Evolutionary conservation across 768 basidiomycete genomes (phyloP).

Genomic region (Imleria badia): DNA sequence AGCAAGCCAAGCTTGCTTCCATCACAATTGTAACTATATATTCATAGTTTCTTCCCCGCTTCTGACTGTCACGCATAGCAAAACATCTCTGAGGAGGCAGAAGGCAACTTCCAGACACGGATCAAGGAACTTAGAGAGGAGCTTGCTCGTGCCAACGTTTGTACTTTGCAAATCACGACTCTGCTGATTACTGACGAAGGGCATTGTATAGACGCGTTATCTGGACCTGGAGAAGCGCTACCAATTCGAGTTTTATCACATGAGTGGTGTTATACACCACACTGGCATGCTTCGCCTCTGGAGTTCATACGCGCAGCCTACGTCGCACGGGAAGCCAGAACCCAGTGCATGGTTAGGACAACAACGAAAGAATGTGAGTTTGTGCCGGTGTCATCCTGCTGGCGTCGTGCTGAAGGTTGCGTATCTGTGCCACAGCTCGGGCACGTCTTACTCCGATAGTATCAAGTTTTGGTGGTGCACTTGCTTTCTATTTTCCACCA

Average conservation of each 20-base stretch:
- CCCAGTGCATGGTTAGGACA: slow-evolving; percentile 71
- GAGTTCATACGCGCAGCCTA: slow-evolving; percentile 54
- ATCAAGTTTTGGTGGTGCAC: neutral
- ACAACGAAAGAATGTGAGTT: slow-evolving; percentile 52
- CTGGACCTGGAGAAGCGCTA: slow-evolving; percentile 61
- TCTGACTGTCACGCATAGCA: slow-evolving; percentile 22
- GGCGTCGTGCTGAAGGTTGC: slow-evolving; percentile 1
- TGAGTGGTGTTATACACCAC: slow-evolving; percentile 74
- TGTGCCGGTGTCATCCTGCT: neutral
- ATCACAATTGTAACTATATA: slow-evolving; percentile 42
- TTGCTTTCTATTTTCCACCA: neutral
- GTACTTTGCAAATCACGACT: neutral
- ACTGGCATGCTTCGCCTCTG: slow-evolving; percentile 65
- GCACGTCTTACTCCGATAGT: slow-evolving; percentile 27
- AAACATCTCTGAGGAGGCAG: slow-evolving; percentile 70
- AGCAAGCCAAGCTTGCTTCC: slow-evolving; percentile 58
- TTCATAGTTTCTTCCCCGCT: neutral
- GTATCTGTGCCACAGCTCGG: slow-evolving; percentile 23
- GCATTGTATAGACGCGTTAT: slow-evolving; percentile 42
- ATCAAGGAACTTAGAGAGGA: slow-evolving; percentile 69
- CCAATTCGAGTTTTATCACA: slow-evolving; percentile 74
- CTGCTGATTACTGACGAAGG: neutral
- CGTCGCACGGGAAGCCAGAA: slow-evolving; percentile 43
- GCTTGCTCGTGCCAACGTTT: slow-evolving; percentile 54
- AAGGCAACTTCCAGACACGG: slow-evolving; percentile 61